A percentile compares a stretch with the other conserved stretches of the same genome.
These are phyloP conservation scores for Coniochaeta hoffmannii DNA, from an alignment of 2,329 filamentous ascomycete species.

Conservation along the genomic window DNA sequence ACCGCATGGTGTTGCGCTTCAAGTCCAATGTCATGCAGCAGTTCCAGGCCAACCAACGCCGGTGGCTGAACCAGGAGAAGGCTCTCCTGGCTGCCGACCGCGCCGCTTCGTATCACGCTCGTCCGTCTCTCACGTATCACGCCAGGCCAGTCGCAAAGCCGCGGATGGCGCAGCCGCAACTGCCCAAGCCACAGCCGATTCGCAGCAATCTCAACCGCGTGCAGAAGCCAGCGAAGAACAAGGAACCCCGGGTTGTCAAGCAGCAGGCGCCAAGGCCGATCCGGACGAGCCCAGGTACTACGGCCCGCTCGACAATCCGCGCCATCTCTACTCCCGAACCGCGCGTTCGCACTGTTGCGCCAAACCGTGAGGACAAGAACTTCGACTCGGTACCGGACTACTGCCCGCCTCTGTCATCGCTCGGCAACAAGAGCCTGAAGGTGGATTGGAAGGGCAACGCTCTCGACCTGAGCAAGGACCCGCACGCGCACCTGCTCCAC, in stretches of 20 bases:
- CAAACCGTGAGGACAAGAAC: conserved; percentile 76
- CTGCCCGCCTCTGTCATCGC: conserved; percentile 60
- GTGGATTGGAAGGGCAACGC: conserved; percentile 81
- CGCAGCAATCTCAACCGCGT: conserved; percentile 20
- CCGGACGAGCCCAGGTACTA: conserved; percentile 20
- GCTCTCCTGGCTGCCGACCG: conserved; percentile 32
- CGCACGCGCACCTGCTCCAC: conserved; percentile 63
- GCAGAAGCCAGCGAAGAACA: conserved; percentile 17
- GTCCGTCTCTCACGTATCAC: conserved; percentile 26
- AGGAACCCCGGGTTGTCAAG: conserved; percentile 8
- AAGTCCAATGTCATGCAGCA: conserved; percentile 42
- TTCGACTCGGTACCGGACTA: conserved; percentile 65
- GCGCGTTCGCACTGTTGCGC: conserved; percentile 43
- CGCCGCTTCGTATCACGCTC: conserved; percentile 23
- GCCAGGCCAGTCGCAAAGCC: background rate
- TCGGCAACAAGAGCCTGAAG: conserved; percentile 64
- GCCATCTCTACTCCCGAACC: conserved; percentile 39
- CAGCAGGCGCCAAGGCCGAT: conserved; percentile 24
- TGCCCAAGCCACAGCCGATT: conserved; percentile 15
- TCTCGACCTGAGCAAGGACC: conserved; percentile 68
- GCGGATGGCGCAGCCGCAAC: conserved; percentile 29
- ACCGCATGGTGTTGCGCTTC: conserved; percentile 45
- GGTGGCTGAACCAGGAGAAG: conserved; percentile 44
- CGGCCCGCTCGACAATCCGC: conserved; percentile 23
- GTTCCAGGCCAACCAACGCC: conserved; percentile 33